Evolutionary conservation across 2,329 filamentous ascomycete genomes (phyloP).

Genomic region (Mycosphaerella arachidis): DNA sequence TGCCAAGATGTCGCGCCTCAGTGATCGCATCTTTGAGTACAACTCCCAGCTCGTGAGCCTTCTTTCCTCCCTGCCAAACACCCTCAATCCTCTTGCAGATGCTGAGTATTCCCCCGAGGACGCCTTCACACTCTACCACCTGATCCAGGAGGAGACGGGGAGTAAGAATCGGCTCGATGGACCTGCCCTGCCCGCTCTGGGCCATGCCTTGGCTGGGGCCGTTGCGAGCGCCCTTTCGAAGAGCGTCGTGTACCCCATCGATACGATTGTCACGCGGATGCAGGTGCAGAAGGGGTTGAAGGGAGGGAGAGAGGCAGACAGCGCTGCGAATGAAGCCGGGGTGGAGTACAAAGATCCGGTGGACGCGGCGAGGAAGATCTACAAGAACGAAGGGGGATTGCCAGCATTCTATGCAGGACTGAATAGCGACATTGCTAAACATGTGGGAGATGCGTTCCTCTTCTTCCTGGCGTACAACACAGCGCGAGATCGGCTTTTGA

Average conservation of each 20-base stretch:
- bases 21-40: conserved; percentile 19
- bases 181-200: conserved; percentile 64
- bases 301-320: conserved; percentile 32
- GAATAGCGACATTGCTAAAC: conserved; percentile 42
- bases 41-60: conserved; percentile 23
- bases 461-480: conserved; percentile 80
- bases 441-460: conserved; percentile 67
- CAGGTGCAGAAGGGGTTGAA: conserved; percentile 67
- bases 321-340: conserved; percentile 31
- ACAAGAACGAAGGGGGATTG: conserved; percentile 64
- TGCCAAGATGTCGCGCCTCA: conserved; percentile 17
- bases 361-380: conserved; percentile 69
- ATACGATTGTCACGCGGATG: conserved; percentile 74
- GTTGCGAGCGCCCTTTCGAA: conserved; percentile 75
- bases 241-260: conserved; percentile 72
- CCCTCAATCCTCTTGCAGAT: conserved; percentile 11
- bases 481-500: conserved; percentile 43
- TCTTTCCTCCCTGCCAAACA: conserved; percentile 8
- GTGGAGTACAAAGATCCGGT: conserved; percentile 59
- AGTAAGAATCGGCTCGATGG: conserved; percentile 13
- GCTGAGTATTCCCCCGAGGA: conserved; percentile 26
- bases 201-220: conserved; percentile 77
- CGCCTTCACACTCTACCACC: conserved; percentile 30
- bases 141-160: conserved; percentile 19
- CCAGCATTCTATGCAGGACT: conserved; percentile 59